Evolutionary conservation across 805 yeast species (phyloP).

Genomic region (Kurtzmaniella cleridarum): DNA sequence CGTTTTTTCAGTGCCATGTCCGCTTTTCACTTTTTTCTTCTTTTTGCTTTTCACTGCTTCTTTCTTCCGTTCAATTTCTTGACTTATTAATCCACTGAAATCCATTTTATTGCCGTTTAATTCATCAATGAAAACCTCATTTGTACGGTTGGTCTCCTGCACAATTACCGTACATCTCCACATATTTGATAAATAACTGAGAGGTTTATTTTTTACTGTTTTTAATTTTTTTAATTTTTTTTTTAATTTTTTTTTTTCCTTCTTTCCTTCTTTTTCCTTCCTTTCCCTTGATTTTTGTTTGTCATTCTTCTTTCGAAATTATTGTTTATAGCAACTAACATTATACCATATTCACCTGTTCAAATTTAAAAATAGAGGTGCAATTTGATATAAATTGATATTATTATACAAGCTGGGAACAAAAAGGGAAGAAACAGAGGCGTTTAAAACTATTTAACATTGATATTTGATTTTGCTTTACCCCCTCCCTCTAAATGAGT

Average conservation of each 20-base stretch:
- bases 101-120: constrained; percentile 31
- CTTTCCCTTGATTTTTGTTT: background rate
- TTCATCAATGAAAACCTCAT: constrained; percentile 1
- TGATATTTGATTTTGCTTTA: too few species aligned
- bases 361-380: too few species aligned
- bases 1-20: constrained; percentile 2
- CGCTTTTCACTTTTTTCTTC: constrained; percentile 6
- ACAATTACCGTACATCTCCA: constrained; percentile 10
- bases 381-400: too few species aligned
- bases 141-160: constrained; percentile 11
- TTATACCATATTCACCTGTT: too few species aligned
- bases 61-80: constrained; percentile 35
- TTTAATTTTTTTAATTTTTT: background rate
- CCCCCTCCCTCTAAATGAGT: too few species aligned
- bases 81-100: constrained; percentile 39
- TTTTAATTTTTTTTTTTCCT: background rate
- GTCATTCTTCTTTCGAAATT: too few species aligned
- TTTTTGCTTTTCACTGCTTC: constrained; percentile 12
- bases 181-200: constrained; percentile 4
- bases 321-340: too few species aligned
- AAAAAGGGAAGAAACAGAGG: too few species aligned
- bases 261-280: constrained; percentile 1
- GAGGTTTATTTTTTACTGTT: too few species aligned
- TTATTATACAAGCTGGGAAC: too few species aligned
- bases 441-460: too few species aligned